Percentiles rank a stretch among this genome's conserved stretches.
phyloP scores from a whole-genome alignment of 1,139 yeast genomes.

The Hyphopichia fennica region DNA sequence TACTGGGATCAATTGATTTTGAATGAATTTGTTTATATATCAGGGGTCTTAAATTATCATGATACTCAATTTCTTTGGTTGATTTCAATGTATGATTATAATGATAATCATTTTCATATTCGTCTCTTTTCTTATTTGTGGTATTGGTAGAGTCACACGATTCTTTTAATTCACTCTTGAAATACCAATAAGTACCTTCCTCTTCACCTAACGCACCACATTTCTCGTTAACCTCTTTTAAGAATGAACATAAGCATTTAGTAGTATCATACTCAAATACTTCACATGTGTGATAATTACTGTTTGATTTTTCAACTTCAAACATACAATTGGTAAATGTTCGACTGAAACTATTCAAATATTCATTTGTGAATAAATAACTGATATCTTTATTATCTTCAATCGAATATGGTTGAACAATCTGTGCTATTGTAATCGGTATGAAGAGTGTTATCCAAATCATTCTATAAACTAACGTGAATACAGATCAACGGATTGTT shows the following conservation, averaged over 20 bases:
- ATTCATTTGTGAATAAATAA: constrained; percentile 5
- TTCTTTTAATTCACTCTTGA: constrained; percentile 3
- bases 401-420: not conserved
- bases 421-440: not conserved
- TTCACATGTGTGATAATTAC: constrained; percentile 3
- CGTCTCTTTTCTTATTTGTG: not conserved
- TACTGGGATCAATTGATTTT: not conserved
- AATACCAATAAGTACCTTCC: constrained; percentile 7
- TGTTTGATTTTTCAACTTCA: constrained; percentile 2
- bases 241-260: constrained; percentile 6
- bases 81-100: not conserved
- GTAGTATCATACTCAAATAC: constrained; percentile 2
- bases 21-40: not conserved
- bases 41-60: too few species aligned
- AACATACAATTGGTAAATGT: constrained; percentile 8
- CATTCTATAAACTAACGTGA: too few species aligned
- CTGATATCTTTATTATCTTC: not conserved
- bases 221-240: constrained; percentile 4
- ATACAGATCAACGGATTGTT: too few species aligned
- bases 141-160: not conserved
- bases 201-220: constrained; percentile 4
- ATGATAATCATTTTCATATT: not conserved
- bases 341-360: constrained; percentile 3
- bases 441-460: constrained; percentile 2
- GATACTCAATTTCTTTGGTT: too few species aligned